Percentiles rank a stretch among this genome's conserved stretches.
These are phyloP conservation scores for Saprolegnia parasitica DNA, from an alignment of 352 stramenopile species.

Conservation along the genomic window DNA sequence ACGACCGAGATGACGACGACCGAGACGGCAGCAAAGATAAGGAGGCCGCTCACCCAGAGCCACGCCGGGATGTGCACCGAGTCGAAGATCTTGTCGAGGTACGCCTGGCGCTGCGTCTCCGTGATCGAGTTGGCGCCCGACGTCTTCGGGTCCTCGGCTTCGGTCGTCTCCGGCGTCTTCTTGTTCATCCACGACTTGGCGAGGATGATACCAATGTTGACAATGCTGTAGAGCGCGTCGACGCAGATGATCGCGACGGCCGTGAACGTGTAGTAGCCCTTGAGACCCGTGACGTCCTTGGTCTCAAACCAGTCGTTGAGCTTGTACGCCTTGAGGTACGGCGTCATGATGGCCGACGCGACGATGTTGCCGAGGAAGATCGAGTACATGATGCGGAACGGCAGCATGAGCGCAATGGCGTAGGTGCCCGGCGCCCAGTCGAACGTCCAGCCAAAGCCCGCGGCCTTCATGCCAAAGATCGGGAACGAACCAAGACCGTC, in stretches of 20 bases:
- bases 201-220: slow-evolving; percentile 14
- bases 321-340: slow-evolving; percentile 5
- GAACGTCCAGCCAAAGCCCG: background rate
- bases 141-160: background rate
- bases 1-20: slow-evolving; percentile 10
- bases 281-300: background rate
- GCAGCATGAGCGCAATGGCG: slow-evolving; percentile 16
- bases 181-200: slow-evolving; percentile 14
- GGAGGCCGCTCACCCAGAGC: slow-evolving; percentile 2
- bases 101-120: background rate
- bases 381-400: slow-evolving; percentile 13
- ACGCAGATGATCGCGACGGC: slow-evolving; percentile 14
- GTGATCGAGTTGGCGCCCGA: background rate
- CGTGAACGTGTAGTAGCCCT: slow-evolving; percentile 25
- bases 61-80: background rate
- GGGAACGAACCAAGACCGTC: slow-evolving; percentile 6
- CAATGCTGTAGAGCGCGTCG: slow-evolving; percentile 20
- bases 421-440: slow-evolving; percentile 21
- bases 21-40: slow-evolving; percentile 9
- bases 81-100: slow-evolving; percentile 22
- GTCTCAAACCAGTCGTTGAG: background rate
- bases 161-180: background rate
- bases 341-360: slow-evolving; percentile 18
- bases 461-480: slow-evolving; percentile 11
- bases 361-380: slow-evolving; percentile 7